phyloP scores from a whole-genome alignment of 805 yeast species.

The Barnettozyma pratensis region DNA sequence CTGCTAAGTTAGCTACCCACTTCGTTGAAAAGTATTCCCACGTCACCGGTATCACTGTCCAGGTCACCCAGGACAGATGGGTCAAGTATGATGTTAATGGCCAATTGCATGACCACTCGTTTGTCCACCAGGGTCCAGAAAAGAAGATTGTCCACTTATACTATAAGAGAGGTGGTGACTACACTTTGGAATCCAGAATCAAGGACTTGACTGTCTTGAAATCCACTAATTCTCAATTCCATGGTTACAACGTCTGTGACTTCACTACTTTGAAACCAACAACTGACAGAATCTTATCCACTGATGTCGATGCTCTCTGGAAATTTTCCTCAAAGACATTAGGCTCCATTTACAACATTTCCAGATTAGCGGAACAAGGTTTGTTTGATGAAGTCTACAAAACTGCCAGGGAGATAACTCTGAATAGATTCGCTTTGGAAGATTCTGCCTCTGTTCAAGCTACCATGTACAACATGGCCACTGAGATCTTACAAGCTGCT shows the following conservation, averaged over 20 bases:
- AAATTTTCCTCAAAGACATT: constrained; percentile 49
- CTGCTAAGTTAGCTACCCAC: constrained; percentile 77
- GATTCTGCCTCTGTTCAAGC: constrained; percentile 95
- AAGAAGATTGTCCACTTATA: constrained; percentile 55
- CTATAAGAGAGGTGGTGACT: constrained; percentile 48
- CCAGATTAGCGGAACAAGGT: constrained; percentile 49
- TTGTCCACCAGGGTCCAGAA: constrained; percentile 80
- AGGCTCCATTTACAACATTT: constrained; percentile 45
- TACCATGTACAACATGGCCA: constrained; percentile 91
- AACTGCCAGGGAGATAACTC: constrained; percentile 62
- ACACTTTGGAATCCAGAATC: constrained; percentile 59
- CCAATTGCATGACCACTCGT: constrained; percentile 75
- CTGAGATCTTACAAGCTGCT: constrained; percentile 57
- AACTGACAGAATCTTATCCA: constrained; percentile 78
- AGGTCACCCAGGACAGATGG: constrained; percentile 76
- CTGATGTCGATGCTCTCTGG: constrained; percentile 78
- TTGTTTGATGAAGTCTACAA: constrained; percentile 60
- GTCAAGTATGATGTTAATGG: constrained; percentile 71
- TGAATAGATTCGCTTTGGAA: constrained; percentile 76
- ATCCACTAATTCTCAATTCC: constrained; percentile 89
- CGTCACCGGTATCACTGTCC: constrained; percentile 64
- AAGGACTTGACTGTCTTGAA: constrained; percentile 81
- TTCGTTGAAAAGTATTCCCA: constrained; percentile 74
- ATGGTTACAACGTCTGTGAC: constrained; percentile 81
- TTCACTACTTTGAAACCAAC: constrained; percentile 85